These are phyloP conservation scores for Xylaria sp. DNA, from an alignment of 2,329 filamentous ascomycete genomes.

Conservation along the genomic window DNA sequence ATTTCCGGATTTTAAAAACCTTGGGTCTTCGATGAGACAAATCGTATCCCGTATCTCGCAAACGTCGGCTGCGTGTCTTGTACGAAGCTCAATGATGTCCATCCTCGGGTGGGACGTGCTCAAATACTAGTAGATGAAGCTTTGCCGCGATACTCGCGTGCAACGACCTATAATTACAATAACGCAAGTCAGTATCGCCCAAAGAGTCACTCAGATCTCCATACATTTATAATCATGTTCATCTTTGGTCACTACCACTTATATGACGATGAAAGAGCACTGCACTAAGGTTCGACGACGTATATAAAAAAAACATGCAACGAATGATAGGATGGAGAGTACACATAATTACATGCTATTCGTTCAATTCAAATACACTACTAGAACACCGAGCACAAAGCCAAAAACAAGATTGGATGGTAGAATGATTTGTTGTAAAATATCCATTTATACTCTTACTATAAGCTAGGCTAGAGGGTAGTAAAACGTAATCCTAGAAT, in stretches of 20 bases:
- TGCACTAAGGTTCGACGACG: neutral
- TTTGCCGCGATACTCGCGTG: neutral
- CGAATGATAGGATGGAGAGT: neutral
- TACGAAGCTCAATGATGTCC: too few species aligned
- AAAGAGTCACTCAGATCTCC: neutral
- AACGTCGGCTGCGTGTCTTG: too few species aligned
- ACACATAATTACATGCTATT: neutral
- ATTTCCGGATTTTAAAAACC: too few species aligned
- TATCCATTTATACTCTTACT: neutral
- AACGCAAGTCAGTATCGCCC: neutral
- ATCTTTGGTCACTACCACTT: neutral
- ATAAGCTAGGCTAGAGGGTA: neutral
- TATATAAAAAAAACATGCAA: neutral
- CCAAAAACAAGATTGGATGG: neutral
- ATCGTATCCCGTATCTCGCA: too few species aligned
- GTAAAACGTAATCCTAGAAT: neutral
- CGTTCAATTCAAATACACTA: neutral
- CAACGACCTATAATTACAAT: neutral
- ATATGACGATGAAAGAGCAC: neutral
- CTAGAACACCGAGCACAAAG: neutral
- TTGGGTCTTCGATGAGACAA: too few species aligned
- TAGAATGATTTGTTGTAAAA: neutral
- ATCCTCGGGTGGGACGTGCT: neutral
- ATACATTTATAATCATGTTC: neutral
- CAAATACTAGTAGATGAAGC: neutral